These are phyloP conservation scores for Penicillium decumbens DNA, from an alignment of 2,329 filamentous ascomycete species.

Conservation along the genomic window DNA sequence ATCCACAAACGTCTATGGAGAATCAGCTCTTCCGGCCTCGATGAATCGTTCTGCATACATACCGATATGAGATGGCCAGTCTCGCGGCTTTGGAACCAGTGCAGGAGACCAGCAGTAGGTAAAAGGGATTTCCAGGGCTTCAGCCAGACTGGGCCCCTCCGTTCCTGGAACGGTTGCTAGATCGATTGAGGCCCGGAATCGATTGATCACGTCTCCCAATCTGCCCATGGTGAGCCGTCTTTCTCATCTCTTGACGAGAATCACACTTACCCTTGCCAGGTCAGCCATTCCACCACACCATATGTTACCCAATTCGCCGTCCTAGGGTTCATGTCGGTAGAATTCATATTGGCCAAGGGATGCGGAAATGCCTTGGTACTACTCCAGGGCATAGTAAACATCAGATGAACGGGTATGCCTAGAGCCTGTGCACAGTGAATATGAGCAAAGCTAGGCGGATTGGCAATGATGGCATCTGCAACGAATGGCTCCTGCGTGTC, in stretches of 20 bases:
- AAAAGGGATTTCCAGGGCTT: slow-evolving; percentile 39
- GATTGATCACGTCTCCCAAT: slow-evolving; percentile 47
- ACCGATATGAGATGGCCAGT: slow-evolving; percentile 41
- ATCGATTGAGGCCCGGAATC: slow-evolving; percentile 39
- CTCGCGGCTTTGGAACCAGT: slow-evolving; percentile 39
- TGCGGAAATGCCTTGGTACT: slow-evolving; percentile 46
- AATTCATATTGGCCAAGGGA: slow-evolving; percentile 48
- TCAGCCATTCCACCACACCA: slow-evolving; percentile 46
- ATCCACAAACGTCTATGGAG: slow-evolving; percentile 41
- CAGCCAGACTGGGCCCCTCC: slow-evolving; percentile 36
- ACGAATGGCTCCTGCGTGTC: slow-evolving; percentile 43
- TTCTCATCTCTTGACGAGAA: too few species aligned
- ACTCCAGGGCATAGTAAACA: slow-evolving; percentile 53
- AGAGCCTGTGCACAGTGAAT: slow-evolving; percentile 51
- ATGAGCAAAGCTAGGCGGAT: slow-evolving; percentile 52
- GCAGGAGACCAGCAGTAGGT: slow-evolving; percentile 47
- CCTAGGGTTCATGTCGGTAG: slow-evolving; percentile 25
- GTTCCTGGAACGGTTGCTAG: slow-evolving; percentile 38
- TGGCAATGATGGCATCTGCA: slow-evolving; percentile 54
- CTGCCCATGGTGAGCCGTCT: slow-evolving; percentile 13
- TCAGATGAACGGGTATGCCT: slow-evolving; percentile 49
- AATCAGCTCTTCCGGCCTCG: not conserved
- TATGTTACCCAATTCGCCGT: slow-evolving; percentile 47
- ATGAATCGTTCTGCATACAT: not conserved
- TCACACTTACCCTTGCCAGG: slow-evolving; percentile 46